phyloP scores from a whole-genome alignment of 2,329 filamentous ascomycete genomes.

The Neonectria magnoliae region DNA sequence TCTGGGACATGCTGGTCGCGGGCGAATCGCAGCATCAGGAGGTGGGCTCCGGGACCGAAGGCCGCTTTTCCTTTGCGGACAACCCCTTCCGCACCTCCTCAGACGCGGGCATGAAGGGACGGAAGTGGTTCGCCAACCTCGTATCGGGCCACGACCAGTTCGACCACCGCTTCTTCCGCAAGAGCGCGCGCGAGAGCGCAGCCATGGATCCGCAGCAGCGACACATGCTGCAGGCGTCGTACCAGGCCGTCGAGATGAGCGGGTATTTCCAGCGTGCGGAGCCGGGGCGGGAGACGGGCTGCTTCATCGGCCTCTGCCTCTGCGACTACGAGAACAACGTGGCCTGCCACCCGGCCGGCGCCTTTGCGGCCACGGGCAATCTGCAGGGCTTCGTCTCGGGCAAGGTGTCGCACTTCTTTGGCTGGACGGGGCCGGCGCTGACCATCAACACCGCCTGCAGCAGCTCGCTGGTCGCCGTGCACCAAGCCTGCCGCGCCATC shows the following conservation, averaged over 20 bases:
- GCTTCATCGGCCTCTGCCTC: background rate
- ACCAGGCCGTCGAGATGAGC: conserved; percentile 49
- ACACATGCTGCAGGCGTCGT: conserved; percentile 51
- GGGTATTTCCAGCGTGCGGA: conserved; percentile 35
- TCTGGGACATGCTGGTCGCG: background rate
- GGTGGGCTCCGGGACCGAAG: background rate
- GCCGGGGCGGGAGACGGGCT: background rate
- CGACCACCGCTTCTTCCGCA: conserved; percentile 54
- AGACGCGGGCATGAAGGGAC: background rate
- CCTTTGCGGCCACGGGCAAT: conserved; percentile 49
- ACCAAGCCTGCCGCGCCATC: conserved; percentile 45
- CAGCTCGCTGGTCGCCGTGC: conserved; percentile 48
- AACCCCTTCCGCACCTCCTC: background rate
- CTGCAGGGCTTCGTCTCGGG: conserved; percentile 46
- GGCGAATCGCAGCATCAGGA: background rate
- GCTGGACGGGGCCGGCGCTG: conserved; percentile 49
- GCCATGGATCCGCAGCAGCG: conserved; percentile 53
- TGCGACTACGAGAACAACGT: conserved; percentile 55
- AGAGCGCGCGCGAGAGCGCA: conserved; percentile 46
- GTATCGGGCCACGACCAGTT: conserved; percentile 39
- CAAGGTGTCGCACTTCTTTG: conserved; percentile 48
- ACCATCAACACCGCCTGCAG: conserved; percentile 52
- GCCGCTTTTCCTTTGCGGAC: background rate
- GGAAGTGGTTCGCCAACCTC: conserved; percentile 1
- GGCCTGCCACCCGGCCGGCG: conserved; percentile 30